These are phyloP conservation scores for Penicillium concentricum DNA, from an alignment of 2,329 filamentous ascomycete genomes.

Conservation along the genomic window DNA sequence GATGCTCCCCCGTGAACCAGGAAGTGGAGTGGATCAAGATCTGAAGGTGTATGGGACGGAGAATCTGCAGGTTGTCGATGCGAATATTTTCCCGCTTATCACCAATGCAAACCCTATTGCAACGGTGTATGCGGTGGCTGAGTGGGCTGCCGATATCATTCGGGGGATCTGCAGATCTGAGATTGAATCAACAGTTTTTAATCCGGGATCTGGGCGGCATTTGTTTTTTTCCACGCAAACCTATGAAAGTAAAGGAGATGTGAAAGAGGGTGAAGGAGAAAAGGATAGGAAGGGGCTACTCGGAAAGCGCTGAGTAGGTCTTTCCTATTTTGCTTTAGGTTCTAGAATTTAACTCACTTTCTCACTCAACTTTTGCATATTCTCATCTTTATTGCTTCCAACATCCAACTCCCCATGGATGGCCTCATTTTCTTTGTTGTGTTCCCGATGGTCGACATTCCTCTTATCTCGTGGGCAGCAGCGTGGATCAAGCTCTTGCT, in stretches of 20 bases:
- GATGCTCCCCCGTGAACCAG: conserved; percentile 33
- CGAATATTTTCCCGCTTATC: conserved; percentile 38
- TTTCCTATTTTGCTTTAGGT: background rate
- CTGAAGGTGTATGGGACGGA: conserved; percentile 33
- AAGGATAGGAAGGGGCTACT: background rate
- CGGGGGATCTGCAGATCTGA: background rate
- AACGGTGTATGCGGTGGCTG: conserved; percentile 40
- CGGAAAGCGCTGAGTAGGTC: background rate
- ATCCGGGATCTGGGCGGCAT: background rate
- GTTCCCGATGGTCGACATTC: background rate
- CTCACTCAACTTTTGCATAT: background rate
- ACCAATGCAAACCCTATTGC: conserved; percentile 39
- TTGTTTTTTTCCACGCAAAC: background rate
- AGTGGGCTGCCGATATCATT: conserved; percentile 35
- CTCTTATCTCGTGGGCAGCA: too few relatives aligned
- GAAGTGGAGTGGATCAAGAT: conserved; percentile 34
- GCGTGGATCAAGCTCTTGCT: background rate
- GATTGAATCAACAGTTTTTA: background rate
- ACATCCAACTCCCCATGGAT: background rate
- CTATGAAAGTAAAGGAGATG: background rate
- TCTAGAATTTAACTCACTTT: background rate
- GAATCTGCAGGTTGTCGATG: conserved; percentile 38
- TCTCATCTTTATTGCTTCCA: background rate
- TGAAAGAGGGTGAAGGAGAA: background rate
- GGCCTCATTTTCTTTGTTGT: background rate